Evolutionary conservation across 2,329 filamentous ascomycete genomes (phyloP), one percentile per base, ranked within the genome.

Genomic region (Metarhizium rileyi): DNA sequence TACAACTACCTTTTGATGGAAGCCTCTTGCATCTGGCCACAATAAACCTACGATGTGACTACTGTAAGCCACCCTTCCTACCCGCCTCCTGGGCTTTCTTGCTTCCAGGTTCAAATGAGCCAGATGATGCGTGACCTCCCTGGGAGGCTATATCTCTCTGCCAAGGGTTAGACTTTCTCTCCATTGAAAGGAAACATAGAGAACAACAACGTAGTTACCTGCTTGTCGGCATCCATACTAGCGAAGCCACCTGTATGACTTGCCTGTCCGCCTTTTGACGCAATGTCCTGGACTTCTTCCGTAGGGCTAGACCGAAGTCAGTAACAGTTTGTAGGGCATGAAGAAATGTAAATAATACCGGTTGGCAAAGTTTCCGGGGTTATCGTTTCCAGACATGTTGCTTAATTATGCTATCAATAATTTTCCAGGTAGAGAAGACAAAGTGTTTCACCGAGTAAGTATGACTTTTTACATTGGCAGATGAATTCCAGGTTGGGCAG

Each of bases 141-240:
- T 69, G 66, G 10, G 76, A 80, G 2, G 77, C 76, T 51, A 80
- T 78, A 1, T 79, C 70, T 20, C 67, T 65, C 76, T 78, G 27
- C 33, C 10, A 16, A 36, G 16, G 6, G 14, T 36, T 36, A 14
- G 36, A 41, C 16, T 30, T 10, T 30, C 7, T 30, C 14, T 30
- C 6, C 28, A 7, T 36, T 4, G 4, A 14, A 36, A 36, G 33
- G 6, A 16, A 36, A 36, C 9, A 36, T 36, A 4, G 5, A 16
- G 6, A 8, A 46, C 44, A 18, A 22, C n/a, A n/a, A n/a, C n/a
- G n/a, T n/a, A n/a, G n/a, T n/a, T n/a, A 68, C 66, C 62, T 66
- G 65, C 57, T 65, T 70, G 16, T 70, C 65, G 16, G 69, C 48
- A 27, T 71, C 67, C 67, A 70, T 71, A 51, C 53, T 65, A 40